A percentile compares a stretch with the other conserved stretches of the same genome.
Evolutionary conservation across 176 grass and related monocot genomes (phyloP).

Genomic region (Ensete glaucum): DNA sequence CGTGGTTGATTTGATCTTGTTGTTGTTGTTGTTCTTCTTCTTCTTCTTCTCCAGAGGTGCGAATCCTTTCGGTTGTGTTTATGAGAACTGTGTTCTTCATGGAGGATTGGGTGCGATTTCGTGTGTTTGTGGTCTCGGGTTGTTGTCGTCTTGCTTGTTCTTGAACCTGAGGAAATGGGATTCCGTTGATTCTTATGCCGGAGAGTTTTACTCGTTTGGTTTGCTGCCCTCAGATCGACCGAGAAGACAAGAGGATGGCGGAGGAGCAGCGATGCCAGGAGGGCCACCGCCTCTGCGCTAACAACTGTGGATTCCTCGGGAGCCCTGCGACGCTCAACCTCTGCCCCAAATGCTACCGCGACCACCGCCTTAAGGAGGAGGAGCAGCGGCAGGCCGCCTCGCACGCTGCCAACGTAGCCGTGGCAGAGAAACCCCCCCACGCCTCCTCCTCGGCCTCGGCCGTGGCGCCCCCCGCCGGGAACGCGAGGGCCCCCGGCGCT

Average conservation of each 20-base stretch:
- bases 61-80: no score
- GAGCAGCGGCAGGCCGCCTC: background rate
- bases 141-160: background rate
- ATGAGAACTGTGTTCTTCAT: no score
- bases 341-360: background rate
- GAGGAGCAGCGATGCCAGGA: constrained; percentile 1
- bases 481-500: background rate
- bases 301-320: background rate
- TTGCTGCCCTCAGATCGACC: background rate
- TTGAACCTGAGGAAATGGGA: background rate
- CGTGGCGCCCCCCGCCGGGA: background rate
- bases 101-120: no score
- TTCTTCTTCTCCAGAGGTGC: no score
- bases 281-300: constrained; percentile 1
- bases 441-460: background rate
- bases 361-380: background rate
- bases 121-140: no score
- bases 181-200: background rate
- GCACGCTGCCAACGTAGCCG: no score
- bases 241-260: background rate
- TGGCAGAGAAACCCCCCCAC: no score
- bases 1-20: no score
- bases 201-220: background rate
- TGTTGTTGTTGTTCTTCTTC: no score
- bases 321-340: background rate